These are phyloP conservation scores for Lecanoromycetidae sp. DNA, from an alignment of 2,329 filamentous ascomycete genomes.

Conservation along the genomic window DNA sequence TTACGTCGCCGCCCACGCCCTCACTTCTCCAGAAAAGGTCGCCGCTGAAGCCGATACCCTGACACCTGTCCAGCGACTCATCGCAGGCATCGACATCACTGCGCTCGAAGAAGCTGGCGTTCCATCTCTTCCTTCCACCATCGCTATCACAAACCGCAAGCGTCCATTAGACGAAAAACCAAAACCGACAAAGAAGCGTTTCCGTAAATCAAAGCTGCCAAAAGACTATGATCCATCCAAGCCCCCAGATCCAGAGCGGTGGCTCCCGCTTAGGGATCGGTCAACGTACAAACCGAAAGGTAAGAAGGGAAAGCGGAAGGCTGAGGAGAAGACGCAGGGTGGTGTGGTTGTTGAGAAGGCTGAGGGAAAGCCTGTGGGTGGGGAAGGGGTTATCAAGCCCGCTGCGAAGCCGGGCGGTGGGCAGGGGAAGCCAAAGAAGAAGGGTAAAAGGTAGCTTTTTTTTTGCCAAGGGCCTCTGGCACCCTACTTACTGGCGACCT, in stretches of 20 bases:
- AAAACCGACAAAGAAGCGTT: conserved; percentile 27
- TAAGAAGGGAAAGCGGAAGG: conserved; percentile 77
- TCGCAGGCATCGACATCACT: conserved; percentile 32
- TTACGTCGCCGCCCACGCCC: conserved; percentile 70
- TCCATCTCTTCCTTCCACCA: conserved; percentile 25
- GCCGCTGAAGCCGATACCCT: conserved; percentile 29
- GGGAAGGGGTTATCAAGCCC: conserved; percentile 14
- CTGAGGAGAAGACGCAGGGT: conserved; percentile 55
- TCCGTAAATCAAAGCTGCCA: conserved; percentile 35
- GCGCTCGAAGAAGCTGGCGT: conserved; percentile 36
- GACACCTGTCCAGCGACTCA: conserved; percentile 30
- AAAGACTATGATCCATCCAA: conserved; percentile 56
- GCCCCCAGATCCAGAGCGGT: conserved; percentile 77
- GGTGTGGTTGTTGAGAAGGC: conserved; percentile 60
- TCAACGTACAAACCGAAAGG: conserved; percentile 74
- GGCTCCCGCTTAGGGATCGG: conserved; percentile 81
- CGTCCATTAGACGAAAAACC: conserved; percentile 26
- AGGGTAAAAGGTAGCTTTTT: conserved; percentile 34
- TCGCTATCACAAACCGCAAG: conserved; percentile 29
- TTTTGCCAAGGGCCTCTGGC: no score
- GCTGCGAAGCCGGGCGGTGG: conserved; percentile 22
- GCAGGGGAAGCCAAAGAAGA: conserved; percentile 36
- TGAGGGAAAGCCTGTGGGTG: conserved; percentile 28
- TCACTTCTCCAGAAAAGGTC: conserved; percentile 30
- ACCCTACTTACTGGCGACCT: neutral